Base-by-base conservation (phyloP, 2,329 filamentous ascomycete species). In the Botryotinia convoluta region DNA sequence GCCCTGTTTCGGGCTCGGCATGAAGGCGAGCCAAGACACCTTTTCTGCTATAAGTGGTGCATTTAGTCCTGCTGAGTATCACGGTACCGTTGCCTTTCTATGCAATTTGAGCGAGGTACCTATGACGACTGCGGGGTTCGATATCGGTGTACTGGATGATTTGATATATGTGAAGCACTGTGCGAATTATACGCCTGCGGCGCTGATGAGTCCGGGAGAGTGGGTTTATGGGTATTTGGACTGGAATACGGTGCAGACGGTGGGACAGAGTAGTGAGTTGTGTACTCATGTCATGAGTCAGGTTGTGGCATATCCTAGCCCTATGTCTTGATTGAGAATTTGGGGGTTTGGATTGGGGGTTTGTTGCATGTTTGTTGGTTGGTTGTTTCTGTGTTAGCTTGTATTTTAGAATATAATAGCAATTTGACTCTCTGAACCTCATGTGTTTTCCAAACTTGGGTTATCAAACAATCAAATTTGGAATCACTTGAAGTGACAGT, bases 251-350 rank as follows among this genome's bases (percentile, higher is more conserved):
- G 62, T 35, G 29, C n/a, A 35, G 20, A 35, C 16, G 62, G 62
- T 64, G n/a, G 61, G 61, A n/a, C 39, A 44, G 39, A 26, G 62
- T 48, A 65, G 64, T n/a, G 45, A 67, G 45, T 67, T 67, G 64
- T 67, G 64, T 67, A 39, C 18, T 67, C 29, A 37, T 67, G 64
- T 39, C n/a, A 54, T 54, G 64, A 39, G 22, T 51, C 22, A 26
- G 20, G n/a, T 35, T 9, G 32, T 37, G 4, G 63, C 29, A 18
- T 67, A 67, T 67, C 45, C 45, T 29, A 7, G 4, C 2, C 12
- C 8, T 7, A 67, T 67, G 32, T 29, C 32, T 48, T 68, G 18
- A n/a, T 22, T 63, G 61, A 22, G n/a, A 29, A 29, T 29, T 63
- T 29, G 60, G n/a, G 14, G 35, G 22, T 9, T 18, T n/a, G 37